Percentiles rank a stretch among this genome's conserved stretches.
Evolutionary conservation across 2,329 filamentous ascomycete species (phyloP).

Genomic region (Madurella mycetomatis): DNA sequence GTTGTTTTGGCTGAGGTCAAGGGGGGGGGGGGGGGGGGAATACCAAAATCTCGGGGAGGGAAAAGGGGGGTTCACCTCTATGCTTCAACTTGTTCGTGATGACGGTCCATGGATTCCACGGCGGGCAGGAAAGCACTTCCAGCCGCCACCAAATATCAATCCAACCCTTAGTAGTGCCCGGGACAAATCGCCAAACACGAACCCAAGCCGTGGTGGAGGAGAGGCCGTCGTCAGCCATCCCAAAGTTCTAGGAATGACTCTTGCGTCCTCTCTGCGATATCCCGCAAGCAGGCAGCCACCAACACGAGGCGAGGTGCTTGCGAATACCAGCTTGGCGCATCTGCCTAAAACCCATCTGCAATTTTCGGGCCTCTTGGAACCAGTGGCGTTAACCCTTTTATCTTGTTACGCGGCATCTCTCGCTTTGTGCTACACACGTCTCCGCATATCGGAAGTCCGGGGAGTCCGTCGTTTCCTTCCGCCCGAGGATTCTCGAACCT

Average conservation of each 20-base stretch:
- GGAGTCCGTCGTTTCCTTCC: conserved; percentile 6
- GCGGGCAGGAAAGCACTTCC: no score
- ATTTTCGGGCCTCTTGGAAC: conserved; percentile 3
- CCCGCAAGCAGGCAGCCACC: conserved; percentile 16
- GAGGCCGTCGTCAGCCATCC: background rate
- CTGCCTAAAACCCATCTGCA: conserved; percentile 4
- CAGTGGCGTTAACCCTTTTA: conserved; percentile 1
- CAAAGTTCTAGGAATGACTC: conserved; percentile 1
- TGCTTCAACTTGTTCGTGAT: no score
- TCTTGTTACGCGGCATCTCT: conserved; percentile 6
- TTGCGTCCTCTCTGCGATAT: conserved; percentile 11
- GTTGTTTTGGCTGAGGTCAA: background rate
- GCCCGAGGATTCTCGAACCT: conserved; percentile 16
- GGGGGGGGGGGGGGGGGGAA: background rate
- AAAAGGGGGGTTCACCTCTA: no score
- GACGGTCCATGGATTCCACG: no score
- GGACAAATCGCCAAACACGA: background rate
- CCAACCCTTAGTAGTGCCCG: no score
- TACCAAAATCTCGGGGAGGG: background rate
- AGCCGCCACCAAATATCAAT: no score
- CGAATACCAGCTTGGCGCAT: conserved; percentile 12
- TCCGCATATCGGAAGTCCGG: conserved; percentile 20
- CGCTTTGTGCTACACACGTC: conserved; percentile 11
- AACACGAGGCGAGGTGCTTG: conserved; percentile 13
- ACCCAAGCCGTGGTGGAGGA: background rate